These are phyloP conservation scores for Capsella bursapastoris DNA, from an alignment of 345 rosid species.

Conservation along the genomic window DNA sequence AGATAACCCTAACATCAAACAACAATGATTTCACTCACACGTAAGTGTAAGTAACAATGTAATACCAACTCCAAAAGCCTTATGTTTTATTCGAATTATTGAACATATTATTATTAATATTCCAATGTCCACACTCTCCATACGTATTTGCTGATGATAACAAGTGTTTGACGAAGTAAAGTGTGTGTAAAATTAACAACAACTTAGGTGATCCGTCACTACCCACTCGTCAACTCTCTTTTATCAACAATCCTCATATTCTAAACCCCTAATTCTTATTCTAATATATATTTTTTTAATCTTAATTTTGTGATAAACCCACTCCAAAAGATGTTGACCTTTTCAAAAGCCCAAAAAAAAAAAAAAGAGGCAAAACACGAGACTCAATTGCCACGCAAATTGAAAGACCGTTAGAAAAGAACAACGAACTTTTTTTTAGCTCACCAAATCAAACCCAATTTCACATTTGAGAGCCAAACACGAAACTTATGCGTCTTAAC, in stretches of 20 bases:
- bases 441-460: constrained; percentile 73
- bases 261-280: constrained; percentile 17
- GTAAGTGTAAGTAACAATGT: neutral
- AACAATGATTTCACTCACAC: neutral
- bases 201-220: constrained; percentile 61
- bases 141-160: neutral
- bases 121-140: neutral
- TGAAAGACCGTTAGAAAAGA: constrained; percentile 14
- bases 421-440: constrained; percentile 50
- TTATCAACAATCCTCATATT: constrained; percentile 30
- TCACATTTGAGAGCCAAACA: constrained; percentile 46
- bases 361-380: constrained; percentile 8
- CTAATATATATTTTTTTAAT: too few relatives aligned
- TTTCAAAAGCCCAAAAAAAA: neutral
- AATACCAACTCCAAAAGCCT: neutral
- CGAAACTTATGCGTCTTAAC: constrained; percentile 45
- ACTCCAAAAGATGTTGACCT: constrained; percentile 4
- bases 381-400: neutral
- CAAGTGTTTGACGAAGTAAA: neutral
- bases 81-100: too few relatives aligned
- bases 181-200: neutral
- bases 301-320: neutral
- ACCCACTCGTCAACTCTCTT: constrained; percentile 52
- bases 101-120: neutral
- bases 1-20: constrained; percentile 11